These are phyloP conservation scores for Xylaria sp. DNA, from an alignment of 2,329 filamentous ascomycete genomes.

Conservation along the genomic window DNA sequence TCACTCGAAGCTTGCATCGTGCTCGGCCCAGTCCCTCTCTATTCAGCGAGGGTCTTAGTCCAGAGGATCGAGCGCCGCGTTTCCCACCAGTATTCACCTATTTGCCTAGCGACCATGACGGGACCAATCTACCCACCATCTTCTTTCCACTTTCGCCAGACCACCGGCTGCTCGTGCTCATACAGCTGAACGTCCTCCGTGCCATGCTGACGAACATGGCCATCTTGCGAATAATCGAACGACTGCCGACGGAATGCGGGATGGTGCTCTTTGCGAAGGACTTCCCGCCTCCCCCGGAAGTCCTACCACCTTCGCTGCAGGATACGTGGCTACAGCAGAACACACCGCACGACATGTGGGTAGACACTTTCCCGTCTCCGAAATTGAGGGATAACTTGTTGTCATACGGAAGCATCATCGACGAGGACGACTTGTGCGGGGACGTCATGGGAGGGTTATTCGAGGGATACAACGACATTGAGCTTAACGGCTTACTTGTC, in stretches of 20 bases:
- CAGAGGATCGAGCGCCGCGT: slow-evolving; percentile 10
- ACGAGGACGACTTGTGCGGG: slow-evolving; percentile 48
- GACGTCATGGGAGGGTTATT: slow-evolving; percentile 48
- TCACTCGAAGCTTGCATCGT: slow-evolving; percentile 6
- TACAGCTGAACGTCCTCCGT: slow-evolving; percentile 44
- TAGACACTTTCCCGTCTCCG: slow-evolving; percentile 46
- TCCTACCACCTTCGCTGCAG: slow-evolving; percentile 41
- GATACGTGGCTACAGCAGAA: slow-evolving; percentile 45
- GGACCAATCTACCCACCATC: slow-evolving; percentile 29
- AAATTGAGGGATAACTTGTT: slow-evolving; percentile 49
- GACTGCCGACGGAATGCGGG: slow-evolving; percentile 43
- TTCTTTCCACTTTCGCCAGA: slow-evolving; percentile 43
- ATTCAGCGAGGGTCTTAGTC: slow-evolving; percentile 14
- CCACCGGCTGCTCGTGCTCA: slow-evolving; percentile 42
- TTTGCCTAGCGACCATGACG: slow-evolving; percentile 21
- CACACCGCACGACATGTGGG: slow-evolving; percentile 46
- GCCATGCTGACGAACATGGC: slow-evolving; percentile 43
- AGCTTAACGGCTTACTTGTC: slow-evolving; percentile 49
- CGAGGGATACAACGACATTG: slow-evolving; percentile 46
- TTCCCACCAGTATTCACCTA: slow-evolving; percentile 43
- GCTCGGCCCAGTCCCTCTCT: slow-evolving; percentile 17
- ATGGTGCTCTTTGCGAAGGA: slow-evolving; percentile 39
- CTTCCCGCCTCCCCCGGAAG: slow-evolving; percentile 36
- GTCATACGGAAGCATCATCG: slow-evolving; percentile 35
- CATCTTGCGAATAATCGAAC: slow-evolving; percentile 40